phyloP scores from a whole-genome alignment of 2,329 filamentous ascomycete species.

The Aureobasidium sp. region DNA sequence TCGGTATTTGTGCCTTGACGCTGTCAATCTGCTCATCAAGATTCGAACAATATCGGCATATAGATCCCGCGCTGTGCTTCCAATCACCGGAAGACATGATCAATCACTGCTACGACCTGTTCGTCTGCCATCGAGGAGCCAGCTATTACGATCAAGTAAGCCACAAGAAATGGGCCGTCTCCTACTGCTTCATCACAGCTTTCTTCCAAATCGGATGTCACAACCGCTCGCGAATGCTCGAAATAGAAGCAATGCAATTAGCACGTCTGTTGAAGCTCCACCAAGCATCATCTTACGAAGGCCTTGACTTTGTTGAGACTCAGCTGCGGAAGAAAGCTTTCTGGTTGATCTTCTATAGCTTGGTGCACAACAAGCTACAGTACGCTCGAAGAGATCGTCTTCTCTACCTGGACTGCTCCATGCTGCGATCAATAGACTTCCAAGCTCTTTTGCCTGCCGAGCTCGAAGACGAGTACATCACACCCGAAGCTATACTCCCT shows the following conservation, averaged over 20 bases:
- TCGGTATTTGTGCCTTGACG: neutral
- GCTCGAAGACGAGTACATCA: constrained; percentile 2
- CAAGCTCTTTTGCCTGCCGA: neutral
- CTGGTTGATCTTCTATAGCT: neutral
- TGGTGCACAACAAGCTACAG: neutral
- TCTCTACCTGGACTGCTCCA: neutral
- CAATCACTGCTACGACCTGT: neutral
- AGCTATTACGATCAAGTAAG: constrained; percentile 4
- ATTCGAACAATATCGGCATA: neutral
- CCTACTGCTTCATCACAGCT: neutral
- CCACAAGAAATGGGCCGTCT: constrained; percentile 1
- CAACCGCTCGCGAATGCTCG: neutral
- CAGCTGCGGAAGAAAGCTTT: constrained; percentile 8
- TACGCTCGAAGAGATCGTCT: neutral
- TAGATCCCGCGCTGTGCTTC: neutral
- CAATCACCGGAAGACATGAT: neutral
- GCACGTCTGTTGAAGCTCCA: neutral
- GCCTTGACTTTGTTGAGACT: neutral
- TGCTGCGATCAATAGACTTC: neutral
- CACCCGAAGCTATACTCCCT: neutral
- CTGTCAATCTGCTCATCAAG: neutral
- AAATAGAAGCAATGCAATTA: neutral
- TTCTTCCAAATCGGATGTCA: neutral
- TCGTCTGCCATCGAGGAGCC: neutral
- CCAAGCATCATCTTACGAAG: neutral